Base-by-base conservation (phyloP, 2,329 filamentous ascomycete genomes). In the Coleophoma eucalyptorum region DNA sequence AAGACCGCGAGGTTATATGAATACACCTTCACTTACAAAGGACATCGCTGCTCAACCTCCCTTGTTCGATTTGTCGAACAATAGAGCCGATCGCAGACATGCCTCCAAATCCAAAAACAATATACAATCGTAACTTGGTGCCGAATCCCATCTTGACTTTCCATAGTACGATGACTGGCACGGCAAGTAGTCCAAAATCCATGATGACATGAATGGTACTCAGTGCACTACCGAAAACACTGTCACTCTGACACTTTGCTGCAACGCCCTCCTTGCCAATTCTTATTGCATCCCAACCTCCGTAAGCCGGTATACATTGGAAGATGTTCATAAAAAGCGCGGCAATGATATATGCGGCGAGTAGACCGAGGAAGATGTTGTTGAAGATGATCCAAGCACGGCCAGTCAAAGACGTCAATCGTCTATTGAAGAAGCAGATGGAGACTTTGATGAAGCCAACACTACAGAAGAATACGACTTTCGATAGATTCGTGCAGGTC, bases 401-500 rank as follows among this genome's bases (percentile, higher is more conserved):
- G 2, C 62, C 64, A 10, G 62, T 59, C 7, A 64, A 54, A n/a
- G 63, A 57, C 7, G 67, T 67, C 4, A 70, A 58, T 6, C 68
- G 62, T n/a, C 64, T 59, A 42, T 69, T 67, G 55, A 70, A 70
- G 21, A 66, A 56, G 8, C 62, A 60, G n/a, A 70, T 68, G 4
- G 65, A 68, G 18, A 69, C 60, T 49, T 70, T 70, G 50, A 68
- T 63, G 26, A 69, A 54, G n/a, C 67, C 67, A 5, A 68, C 59
- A 96, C 94, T 67, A 89, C 96, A 61, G 89, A 93, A 62, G 91
- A 97, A 67, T 91, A 97, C 62, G 96, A 93, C 92, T 96, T 96
- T 65, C 89, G 90, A 52, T 96, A 97, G 70, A 87, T 90, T 34
- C 90, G 92, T 46, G 91, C 92, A 41, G 89, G 87, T 48, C 73